Base-by-base conservation (phyloP, 2,329 filamentous ascomycete species). In the Ceratocystis albifundus region DNA sequence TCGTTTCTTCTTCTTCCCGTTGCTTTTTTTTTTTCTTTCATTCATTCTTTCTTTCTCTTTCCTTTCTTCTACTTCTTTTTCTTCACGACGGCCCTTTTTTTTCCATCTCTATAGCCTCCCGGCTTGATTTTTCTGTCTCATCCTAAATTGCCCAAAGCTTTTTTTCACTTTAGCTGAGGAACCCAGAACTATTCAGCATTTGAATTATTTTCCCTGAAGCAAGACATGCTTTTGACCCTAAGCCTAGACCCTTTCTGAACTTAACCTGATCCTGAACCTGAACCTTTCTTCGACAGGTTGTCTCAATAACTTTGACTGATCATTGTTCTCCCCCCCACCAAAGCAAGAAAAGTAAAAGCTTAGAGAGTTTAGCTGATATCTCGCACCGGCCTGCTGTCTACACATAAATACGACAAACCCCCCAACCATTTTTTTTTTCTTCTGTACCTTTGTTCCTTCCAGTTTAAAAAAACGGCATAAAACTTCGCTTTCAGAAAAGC, bases 181-280 rank as follows among this genome's bases (percentile, higher is more conserved):
- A n/a, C 17, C 25, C 28, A 59, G 53, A 57, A 20, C 30, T 57
- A 10, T 41, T 41, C 36, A 41, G 36, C 36, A 41, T 12, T 57
- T 36, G 12, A 30, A 28, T n/a, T n/a, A 30, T 22, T 10, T 28
- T 53, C 48, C 32, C 59, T 44, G n/a, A 15, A 62, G 32, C 59
- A 20, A 62, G 41, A 45, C 25, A 59, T 28, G 55, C 55, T 28
- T 8, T 30, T 64, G 62, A 64, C 62, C 62, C 62, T 64, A 64
- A 64, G 62, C 62, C 36, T 17, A 64, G 62, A 64, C 62, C 62
- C 62, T 64, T 46, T 53, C 28, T 30, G 41, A n/a, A n/a, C n/a
- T n/a, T n/a, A n/a, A n/a, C n/a, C n/a, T n/a, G n/a, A n/a, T n/a
- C n/a, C n/a, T n/a, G n/a, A 20, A 12, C 10, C 36, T 41, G 12